Evolutionary conservation across 164 flowering plant species (phyloP).

Genomic region (Piper longum): DNA sequence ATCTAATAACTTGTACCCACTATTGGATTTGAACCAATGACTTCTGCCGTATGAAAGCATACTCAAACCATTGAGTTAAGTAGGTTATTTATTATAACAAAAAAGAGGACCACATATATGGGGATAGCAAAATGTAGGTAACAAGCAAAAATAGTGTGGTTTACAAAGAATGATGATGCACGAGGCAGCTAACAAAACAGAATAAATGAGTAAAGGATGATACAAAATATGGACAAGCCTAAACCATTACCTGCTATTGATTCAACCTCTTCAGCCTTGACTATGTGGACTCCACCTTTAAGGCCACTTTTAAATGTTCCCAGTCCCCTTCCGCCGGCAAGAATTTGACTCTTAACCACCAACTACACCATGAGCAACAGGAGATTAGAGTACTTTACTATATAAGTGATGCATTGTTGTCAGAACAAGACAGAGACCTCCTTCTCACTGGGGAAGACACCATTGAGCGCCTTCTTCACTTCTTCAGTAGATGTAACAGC

Average conservation of each 20-base stretch:
- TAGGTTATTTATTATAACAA: too few species aligned
- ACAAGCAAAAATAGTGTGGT: too few species aligned
- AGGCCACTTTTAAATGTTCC: slow-evolving; percentile 84
- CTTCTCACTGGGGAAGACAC: slow-evolving; percentile 46
- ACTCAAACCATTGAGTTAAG: too few species aligned
- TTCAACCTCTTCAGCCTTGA: slow-evolving; percentile 68
- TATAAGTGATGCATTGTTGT: background rate
- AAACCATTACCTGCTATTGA: slow-evolving; percentile 58
- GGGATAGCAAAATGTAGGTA: too few species aligned
- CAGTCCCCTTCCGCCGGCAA: slow-evolving; percentile 95
- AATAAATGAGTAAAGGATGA: background rate
- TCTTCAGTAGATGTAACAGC: slow-evolving; percentile 64
- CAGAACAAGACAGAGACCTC: too few species aligned
- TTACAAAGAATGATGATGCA: too few species aligned
- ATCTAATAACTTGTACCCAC: too few species aligned
- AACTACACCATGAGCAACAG: slow-evolving; percentile 27
- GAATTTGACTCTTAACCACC: slow-evolving; percentile 95
- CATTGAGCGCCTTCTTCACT: slow-evolving; percentile 42
- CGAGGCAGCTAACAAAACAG: too few species aligned
- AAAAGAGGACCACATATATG: too few species aligned
- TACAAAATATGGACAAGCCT: background rate
- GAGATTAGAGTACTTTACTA: too few species aligned
- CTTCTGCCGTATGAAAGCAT: too few species aligned
- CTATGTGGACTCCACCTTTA: slow-evolving; percentile 95
- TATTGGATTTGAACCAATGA: too few species aligned